These are phyloP conservation scores for Aspergillus pseudoterreus DNA, from an alignment of 2,329 filamentous ascomycete species.

Conservation along the genomic window DNA sequence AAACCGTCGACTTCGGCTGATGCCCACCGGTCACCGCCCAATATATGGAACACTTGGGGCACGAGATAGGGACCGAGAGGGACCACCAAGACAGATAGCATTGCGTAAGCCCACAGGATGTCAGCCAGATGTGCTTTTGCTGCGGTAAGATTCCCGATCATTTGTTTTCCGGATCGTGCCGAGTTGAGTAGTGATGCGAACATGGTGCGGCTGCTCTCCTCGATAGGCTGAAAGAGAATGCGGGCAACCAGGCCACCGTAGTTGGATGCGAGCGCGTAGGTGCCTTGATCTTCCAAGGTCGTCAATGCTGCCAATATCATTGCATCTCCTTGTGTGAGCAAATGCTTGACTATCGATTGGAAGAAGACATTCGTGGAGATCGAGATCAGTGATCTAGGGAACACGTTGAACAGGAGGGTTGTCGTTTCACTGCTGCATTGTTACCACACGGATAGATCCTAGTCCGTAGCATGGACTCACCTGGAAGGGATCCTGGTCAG, in stretches of 20 bases:
- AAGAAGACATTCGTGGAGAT: slow-evolving; percentile 79
- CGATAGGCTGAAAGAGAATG: slow-evolving; percentile 88
- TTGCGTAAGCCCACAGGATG: slow-evolving; percentile 68
- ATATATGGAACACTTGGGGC: slow-evolving; percentile 66
- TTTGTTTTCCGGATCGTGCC: slow-evolving; percentile 15
- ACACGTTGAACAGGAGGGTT: slow-evolving; percentile 56
- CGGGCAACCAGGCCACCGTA: slow-evolving; percentile 87
- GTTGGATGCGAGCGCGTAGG: slow-evolving; percentile 90
- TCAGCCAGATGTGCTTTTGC: slow-evolving; percentile 31
- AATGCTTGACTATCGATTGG: slow-evolving; percentile 85
- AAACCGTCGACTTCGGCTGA: slow-evolving; percentile 68
- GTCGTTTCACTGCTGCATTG: slow-evolving; percentile 21
- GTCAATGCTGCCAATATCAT: slow-evolving; percentile 78
- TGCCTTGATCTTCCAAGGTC: slow-evolving; percentile 75
- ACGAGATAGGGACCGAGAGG: slow-evolving; percentile 72
- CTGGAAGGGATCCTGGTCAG: slow-evolving; percentile 41
- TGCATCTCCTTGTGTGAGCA: slow-evolving; percentile 91
- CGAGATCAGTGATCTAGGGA: slow-evolving; percentile 66
- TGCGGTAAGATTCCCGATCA: slow-evolving; percentile 16
- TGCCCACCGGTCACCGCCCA: slow-evolving; percentile 76
- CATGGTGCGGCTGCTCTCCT: slow-evolving; percentile 86
- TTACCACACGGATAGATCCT: slow-evolving; percentile 9
- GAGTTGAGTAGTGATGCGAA: slow-evolving; percentile 74
- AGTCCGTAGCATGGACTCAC: slow-evolving; percentile 27
- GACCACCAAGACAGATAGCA: slow-evolving; percentile 67